phyloP scores from a whole-genome alignment of 2,329 filamentous ascomycete genomes.

The Xylariaceae sp. region DNA sequence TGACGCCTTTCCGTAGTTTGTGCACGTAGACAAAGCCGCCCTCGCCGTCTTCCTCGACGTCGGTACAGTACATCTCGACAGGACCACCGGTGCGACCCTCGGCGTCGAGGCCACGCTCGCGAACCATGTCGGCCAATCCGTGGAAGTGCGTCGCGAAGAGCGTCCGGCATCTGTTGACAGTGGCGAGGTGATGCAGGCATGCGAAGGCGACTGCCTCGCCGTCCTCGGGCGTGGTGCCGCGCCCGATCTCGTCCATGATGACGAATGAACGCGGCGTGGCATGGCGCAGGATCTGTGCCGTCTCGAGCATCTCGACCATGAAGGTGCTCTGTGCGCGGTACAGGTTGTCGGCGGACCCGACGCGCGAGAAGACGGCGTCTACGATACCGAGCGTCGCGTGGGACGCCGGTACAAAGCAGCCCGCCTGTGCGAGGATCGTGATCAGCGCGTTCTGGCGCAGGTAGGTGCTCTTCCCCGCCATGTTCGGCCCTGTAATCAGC shows the following conservation, averaged over 20 bases:
- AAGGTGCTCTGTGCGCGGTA: constrained; percentile 94
- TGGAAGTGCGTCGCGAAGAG: constrained; percentile 98
- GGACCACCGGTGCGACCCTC: constrained; percentile 27
- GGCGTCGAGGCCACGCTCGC: constrained; percentile 39
- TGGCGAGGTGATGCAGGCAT: constrained; percentile 75
- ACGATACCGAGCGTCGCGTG: constrained; percentile 84
- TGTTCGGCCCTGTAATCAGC: constrained; percentile 83
- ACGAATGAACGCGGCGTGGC: constrained; percentile 83
- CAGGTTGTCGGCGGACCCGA: constrained; percentile 92
- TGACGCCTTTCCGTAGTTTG: constrained; percentile 73
- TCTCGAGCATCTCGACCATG: constrained; percentile 99
- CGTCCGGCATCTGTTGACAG: constrained; percentile 69
- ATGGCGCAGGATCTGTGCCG: constrained; percentile 78
- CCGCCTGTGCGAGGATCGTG: constrained; percentile 85
- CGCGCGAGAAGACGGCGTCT: constrained; percentile 92
- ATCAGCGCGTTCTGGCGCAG: constrained; percentile 93
- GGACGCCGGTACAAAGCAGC: constrained; percentile 84
- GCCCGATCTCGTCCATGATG: constrained; percentile 97
- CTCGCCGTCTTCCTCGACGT: constrained; percentile 67
- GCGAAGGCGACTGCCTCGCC: constrained; percentile 87
- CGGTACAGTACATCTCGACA: constrained; percentile 79
- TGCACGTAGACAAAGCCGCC: constrained; percentile 83
- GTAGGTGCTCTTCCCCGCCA: constrained; percentile 97
- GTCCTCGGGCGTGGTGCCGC: constrained; percentile 90
- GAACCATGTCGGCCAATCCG: constrained; percentile 69